Evolutionary conservation across 371 early-diverging fungal genomes (phyloP).

Genomic region (Mortierella sp.): DNA sequence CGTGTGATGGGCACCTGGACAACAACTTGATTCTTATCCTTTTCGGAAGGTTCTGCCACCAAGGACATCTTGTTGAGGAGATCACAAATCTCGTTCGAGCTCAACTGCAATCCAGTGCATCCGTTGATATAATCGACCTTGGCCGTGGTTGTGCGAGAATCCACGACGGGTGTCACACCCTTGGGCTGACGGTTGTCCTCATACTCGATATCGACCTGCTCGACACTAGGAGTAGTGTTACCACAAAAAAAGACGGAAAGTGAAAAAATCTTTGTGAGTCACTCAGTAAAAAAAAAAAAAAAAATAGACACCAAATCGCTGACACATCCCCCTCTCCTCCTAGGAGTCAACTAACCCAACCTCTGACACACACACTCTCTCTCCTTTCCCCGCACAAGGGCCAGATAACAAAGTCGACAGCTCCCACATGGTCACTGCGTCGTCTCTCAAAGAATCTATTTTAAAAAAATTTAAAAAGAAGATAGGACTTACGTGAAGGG

Average conservation of each 20-base stretch:
- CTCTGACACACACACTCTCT: too few species aligned
- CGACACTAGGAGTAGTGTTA: slow-evolving; percentile 72
- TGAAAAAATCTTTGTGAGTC: background rate
- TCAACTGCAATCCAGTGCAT: slow-evolving; percentile 80
- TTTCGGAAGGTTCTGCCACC: slow-evolving; percentile 67
- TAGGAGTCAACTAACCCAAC: too few species aligned
- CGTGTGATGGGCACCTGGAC: slow-evolving; percentile 94
- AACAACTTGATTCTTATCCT: slow-evolving; percentile 71
- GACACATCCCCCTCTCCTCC: too few species aligned
- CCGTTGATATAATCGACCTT: slow-evolving; percentile 88
- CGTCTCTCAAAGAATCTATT: background rate
- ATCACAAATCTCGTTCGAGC: slow-evolving; percentile 78
- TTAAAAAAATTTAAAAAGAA: too few species aligned
- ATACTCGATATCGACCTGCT: slow-evolving; percentile 92
- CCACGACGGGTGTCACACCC: slow-evolving; percentile 79
- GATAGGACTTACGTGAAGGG: slow-evolving; percentile 85
- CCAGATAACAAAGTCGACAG: too few species aligned
- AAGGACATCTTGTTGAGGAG: slow-evolving; percentile 91
- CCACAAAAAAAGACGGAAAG: slow-evolving; percentile 1
- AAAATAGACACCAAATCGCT: background rate
- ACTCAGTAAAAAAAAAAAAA: slow-evolving; percentile 14
- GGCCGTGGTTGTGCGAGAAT: slow-evolving; percentile 75
- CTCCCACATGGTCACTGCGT: too few species aligned
- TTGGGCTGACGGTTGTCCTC: slow-evolving; percentile 75
- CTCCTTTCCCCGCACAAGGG: background rate